phyloP scores from a whole-genome alignment of 2,329 filamentous ascomycete genomes.

The Alternaria sp. region DNA sequence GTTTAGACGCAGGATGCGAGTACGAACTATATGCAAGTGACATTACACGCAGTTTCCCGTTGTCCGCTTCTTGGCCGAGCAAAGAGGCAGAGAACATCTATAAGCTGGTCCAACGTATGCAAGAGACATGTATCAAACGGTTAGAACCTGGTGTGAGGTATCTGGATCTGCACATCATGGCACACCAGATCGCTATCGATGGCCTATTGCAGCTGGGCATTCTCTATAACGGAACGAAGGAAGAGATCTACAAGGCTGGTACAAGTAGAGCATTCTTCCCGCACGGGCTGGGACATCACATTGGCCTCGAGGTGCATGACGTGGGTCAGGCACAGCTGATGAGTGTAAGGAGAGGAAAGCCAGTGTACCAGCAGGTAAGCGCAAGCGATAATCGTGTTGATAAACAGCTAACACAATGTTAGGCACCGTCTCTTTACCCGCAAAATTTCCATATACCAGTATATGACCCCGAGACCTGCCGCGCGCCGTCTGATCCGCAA shows the following conservation, averaged over 20 bases:
- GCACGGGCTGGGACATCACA: conserved; percentile 88
- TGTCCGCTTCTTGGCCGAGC: conserved; percentile 73
- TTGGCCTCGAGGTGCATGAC: conserved; percentile 94
- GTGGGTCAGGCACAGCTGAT: conserved; percentile 48
- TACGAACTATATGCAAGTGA: conserved; percentile 87
- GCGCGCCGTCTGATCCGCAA: conserved; percentile 41
- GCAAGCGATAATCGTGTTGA: neutral
- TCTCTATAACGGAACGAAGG: conserved; percentile 67
- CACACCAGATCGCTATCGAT: conserved; percentile 74
- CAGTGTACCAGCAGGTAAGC: conserved; percentile 35
- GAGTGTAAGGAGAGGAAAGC: conserved; percentile 38
- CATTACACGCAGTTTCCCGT: conserved; percentile 85
- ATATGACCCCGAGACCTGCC: conserved; percentile 40
- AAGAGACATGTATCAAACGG: conserved; percentile 73
- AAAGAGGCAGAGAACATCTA: conserved; percentile 77
- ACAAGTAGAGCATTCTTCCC: conserved; percentile 93
- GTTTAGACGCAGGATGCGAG: conserved; percentile 89
- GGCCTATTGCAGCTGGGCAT: conserved; percentile 78
- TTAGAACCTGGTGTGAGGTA: conserved; percentile 75
- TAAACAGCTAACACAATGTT: conserved; percentile 15
- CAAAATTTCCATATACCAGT: conserved; percentile 45
- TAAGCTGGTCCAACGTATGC: conserved; percentile 81
- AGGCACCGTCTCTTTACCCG: conserved; percentile 45
- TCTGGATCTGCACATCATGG: conserved; percentile 75
- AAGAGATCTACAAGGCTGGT: conserved; percentile 78